Evolutionary conservation across 495 filamentous ascomycete species (phyloP), one percentile per base, ranked within the genome.

Genomic region (Lophium mytilinum): DNA sequence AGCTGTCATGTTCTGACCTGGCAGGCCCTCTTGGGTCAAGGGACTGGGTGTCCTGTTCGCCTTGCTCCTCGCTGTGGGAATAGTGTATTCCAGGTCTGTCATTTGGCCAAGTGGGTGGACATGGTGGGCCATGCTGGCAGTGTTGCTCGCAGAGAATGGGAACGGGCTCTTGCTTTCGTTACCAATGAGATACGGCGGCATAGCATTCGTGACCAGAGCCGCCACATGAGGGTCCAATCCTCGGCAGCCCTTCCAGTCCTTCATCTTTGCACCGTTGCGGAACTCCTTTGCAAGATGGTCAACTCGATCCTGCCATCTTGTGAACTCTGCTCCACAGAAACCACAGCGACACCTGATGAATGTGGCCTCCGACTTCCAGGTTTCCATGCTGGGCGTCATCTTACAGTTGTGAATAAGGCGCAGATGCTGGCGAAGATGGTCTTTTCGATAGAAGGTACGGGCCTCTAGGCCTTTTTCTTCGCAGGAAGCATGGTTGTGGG

Each of bases 351-450:
- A 68, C 46, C 68, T 68, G 53, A 74, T 67, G 53, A 58, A 53
- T 11, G 57, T 55, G 1, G 61, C 67, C 30, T 65, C 61, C 3
- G 66, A 65, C 66, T 84, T 84, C 87, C 88, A 91, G 21, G 73
- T 74, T 11, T 88, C 81, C 74, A 91, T 88, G 65, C 73, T 75
- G n/a, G 73, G 62, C 9, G 76, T 75, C 53, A 81, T 78, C 58
- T 82, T 85, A 34, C 80, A 81, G 45, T 80, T 71, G 66, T 94
- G 89, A 52, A 90, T 85, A 33, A 92, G 81, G 41, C 85, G 81
- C 18, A 94, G 71, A 66, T 94, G 89, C 65, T 94, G 89, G 51
- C 84, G 78, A 2, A 94, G 73, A 66, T 94, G 87, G 64, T 94
- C 89, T 70, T 92, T 94, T 14, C 89, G 80, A 51, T 85, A 88